A percentile compares a stretch with the other conserved stretches of the same genome.
Evolutionary conservation across 1,284 basidiomycete species (phyloP).

Genomic region (Ustilago trichophora): DNA sequence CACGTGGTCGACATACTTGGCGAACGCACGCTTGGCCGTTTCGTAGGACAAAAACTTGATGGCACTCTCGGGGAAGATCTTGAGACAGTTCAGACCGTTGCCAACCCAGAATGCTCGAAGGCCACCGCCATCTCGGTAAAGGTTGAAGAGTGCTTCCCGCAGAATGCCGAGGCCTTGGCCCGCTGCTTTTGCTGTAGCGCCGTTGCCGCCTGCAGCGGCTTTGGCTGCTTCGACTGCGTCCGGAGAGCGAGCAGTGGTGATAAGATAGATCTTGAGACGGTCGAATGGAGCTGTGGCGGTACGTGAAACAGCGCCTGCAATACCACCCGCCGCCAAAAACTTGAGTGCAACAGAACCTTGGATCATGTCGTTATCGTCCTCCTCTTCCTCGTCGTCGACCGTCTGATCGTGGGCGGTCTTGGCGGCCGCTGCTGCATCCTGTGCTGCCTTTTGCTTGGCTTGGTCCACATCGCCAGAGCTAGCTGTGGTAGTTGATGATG

Average conservation of each 20-base stretch:
- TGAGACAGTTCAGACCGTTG: slow-evolving; percentile 76
- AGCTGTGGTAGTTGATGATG: neutral
- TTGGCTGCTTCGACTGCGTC: slow-evolving; percentile 21
- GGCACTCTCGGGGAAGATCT: slow-evolving; percentile 86
- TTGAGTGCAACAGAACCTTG: slow-evolving; percentile 80
- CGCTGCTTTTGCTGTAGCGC: slow-evolving; percentile 28
- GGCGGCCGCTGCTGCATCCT: slow-evolving; percentile 20
- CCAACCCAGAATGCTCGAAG: slow-evolving; percentile 89
- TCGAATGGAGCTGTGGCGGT: slow-evolving; percentile 98
- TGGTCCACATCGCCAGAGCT: slow-evolving; percentile 6
- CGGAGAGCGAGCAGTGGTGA: slow-evolving; percentile 73
- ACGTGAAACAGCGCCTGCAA: slow-evolving; percentile 94
- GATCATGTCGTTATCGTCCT: slow-evolving; percentile 72
- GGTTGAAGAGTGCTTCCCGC: slow-evolving; percentile 76
- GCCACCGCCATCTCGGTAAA: slow-evolving; percentile 81
- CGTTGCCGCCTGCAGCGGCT: slow-evolving; percentile 13
- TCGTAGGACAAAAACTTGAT: slow-evolving; percentile 99
- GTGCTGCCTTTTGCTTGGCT: slow-evolving; percentile 28
- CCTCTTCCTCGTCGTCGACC: slow-evolving; percentile 71
- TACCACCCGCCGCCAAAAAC: slow-evolving; percentile 90
- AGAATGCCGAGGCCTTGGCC: slow-evolving; percentile 72
- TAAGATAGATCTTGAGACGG: slow-evolving; percentile 94
- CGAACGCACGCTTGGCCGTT: slow-evolving; percentile 93
- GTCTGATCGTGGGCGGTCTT: slow-evolving; percentile 11
- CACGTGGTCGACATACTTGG: slow-evolving; percentile 88